Percentiles rank a stretch among this genome's conserved stretches.
Evolutionary conservation across 768 basidiomycete genomes (phyloP).

Genomic region (Suillus plorans): DNA sequence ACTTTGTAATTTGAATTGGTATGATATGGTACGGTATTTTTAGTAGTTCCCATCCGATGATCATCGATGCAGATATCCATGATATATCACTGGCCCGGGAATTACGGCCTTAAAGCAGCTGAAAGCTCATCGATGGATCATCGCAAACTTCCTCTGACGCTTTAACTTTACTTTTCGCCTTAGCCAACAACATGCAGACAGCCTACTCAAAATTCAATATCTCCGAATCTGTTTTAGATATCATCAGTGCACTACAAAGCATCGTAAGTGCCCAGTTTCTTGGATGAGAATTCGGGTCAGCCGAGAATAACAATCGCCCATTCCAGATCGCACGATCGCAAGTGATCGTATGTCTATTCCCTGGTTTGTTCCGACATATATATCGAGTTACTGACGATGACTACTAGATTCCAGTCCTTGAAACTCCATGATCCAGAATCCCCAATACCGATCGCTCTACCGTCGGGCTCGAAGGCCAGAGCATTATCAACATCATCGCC

Average conservation of each 20-base stretch:
- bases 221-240: neutral
- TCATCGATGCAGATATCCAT: neutral
- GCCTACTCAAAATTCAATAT: neutral
- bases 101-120: neutral
- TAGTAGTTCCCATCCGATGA: neutral
- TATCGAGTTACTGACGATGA: neutral
- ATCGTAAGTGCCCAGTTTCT: neutral
- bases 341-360: neutral
- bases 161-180: neutral
- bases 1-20: no score
- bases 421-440: conserved; percentile 17
- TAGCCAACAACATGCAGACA: neutral
- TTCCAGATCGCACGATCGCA: neutral
- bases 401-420: conserved; percentile 15
- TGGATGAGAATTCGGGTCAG: neutral
- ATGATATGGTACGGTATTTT: no score
- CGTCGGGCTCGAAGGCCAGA: conserved; percentile 11
- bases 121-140: neutral
- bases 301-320: neutral
- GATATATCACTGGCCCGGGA: no score
- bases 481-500: conserved; percentile 15
- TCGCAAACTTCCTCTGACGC: neutral
- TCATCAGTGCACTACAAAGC: neutral
- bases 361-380: neutral
- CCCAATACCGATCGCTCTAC: conserved; percentile 17